phyloP scores from a whole-genome alignment of 2,329 filamentous ascomycete genomes.

The Ophiocordyceps unilateralis region DNA sequence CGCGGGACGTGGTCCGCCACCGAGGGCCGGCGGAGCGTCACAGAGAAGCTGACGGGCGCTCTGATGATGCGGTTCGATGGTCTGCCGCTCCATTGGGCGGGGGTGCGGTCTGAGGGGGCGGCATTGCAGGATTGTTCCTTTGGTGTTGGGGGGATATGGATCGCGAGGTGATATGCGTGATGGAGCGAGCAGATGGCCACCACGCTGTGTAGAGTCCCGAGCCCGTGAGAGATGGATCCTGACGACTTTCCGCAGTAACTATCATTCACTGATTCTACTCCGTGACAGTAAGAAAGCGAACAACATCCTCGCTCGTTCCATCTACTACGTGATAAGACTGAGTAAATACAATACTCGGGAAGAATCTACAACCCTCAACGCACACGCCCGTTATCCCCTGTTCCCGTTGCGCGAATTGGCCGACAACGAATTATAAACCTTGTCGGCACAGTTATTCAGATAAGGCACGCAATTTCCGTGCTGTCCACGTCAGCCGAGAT shows the following conservation, averaged over 20 bases:
- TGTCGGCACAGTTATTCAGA: background rate
- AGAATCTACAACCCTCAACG: background rate
- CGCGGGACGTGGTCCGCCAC: constrained; percentile 26
- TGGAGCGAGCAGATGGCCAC: too few species aligned
- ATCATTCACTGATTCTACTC: too few species aligned
- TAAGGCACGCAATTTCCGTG: background rate
- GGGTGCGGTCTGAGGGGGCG: constrained; percentile 33
- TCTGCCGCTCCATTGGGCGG: constrained; percentile 40
- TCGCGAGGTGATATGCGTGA: constrained; percentile 11
- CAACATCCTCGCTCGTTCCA: too few species aligned
- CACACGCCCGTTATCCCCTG: background rate
- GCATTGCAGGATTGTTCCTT: constrained; percentile 29
- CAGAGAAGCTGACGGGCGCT: constrained; percentile 28
- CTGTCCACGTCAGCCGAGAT: background rate
- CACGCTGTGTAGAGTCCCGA: too few species aligned
- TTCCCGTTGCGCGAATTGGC: background rate
- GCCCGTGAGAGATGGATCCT: too few species aligned
- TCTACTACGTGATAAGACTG: too few species aligned
- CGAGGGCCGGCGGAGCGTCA: constrained; percentile 23
- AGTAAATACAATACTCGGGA: too few species aligned
- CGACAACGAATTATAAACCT: background rate
- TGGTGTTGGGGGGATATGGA: constrained; percentile 32
- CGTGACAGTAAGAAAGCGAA: too few species aligned
- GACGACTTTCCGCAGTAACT: too few species aligned
- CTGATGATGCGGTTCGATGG: constrained; percentile 38